phyloP scores from a whole-genome alignment of 1,284 basidiomycete genomes.

The Malassezia vespertilionis region DNA sequence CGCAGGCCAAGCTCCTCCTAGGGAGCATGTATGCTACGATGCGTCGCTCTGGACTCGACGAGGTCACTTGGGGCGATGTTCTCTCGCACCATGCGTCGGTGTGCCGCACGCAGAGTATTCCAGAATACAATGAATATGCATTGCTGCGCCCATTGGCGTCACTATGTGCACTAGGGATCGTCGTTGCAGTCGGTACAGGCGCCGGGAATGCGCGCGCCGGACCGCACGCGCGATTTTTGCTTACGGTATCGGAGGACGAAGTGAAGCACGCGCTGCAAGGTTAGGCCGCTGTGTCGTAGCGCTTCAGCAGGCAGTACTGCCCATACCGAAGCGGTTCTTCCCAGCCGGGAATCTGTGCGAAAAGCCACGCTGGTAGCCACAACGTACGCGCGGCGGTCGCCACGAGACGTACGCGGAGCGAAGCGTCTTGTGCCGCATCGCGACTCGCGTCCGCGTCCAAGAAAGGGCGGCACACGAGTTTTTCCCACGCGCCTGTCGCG shows the following conservation, averaged over 20 bases:
- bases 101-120: constrained; percentile 22
- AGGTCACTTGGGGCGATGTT: constrained; percentile 73
- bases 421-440: constrained; percentile 9
- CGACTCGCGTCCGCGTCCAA: constrained; percentile 33
- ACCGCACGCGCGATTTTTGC: constrained; percentile 27
- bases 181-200: constrained; percentile 37
- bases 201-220: constrained; percentile 31
- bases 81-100: constrained; percentile 26
- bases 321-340: constrained; percentile 20
- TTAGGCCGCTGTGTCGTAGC: neutral
- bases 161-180: constrained; percentile 28
- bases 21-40: constrained; percentile 72
- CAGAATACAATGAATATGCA: constrained; percentile 7
- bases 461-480: constrained; percentile 29
- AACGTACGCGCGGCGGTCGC: constrained; percentile 28
- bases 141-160: constrained; percentile 25
- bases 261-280: constrained; percentile 16
- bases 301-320: constrained; percentile 31
- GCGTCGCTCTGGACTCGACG: constrained; percentile 71
- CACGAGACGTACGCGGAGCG: constrained; percentile 1
- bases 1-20: constrained; percentile 41
- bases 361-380: constrained; percentile 22
- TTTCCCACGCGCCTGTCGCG: constrained; percentile 19
- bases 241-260: constrained; percentile 40
- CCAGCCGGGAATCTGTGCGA: constrained; percentile 1